Conservation (phyloP, 805 yeast species). For the Hanseniaspora occidentalis region DNA sequence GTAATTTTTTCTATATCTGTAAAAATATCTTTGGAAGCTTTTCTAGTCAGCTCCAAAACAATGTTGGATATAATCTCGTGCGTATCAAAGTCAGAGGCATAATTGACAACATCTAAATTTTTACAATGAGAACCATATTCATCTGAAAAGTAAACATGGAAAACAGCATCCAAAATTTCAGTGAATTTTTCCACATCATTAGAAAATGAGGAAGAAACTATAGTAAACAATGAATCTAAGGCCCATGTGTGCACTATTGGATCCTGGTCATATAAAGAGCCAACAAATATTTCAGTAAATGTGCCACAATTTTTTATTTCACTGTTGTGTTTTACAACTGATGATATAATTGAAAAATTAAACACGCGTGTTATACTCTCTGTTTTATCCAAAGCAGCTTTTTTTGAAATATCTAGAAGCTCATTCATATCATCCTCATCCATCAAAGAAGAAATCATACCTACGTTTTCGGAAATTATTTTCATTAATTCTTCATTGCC, state of each 20-base stretch:
- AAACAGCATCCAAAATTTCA: conserved; percentile 24
- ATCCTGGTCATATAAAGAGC: conserved; percentile 74
- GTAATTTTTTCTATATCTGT: conserved; percentile 18
- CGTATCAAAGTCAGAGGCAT: conserved; percentile 36
- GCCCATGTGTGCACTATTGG: conserved; percentile 73
- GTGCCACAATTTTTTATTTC: conserved; percentile 24
- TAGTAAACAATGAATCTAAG: conserved; percentile 40
- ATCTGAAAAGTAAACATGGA: conserved; percentile 28
- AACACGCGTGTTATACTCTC: conserved; percentile 57
- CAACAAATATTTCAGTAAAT: too few relatives aligned
- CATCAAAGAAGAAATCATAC: conserved; percentile 33
- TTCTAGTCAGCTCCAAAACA: conserved; percentile 33
- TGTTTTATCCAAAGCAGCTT: conserved; percentile 49
- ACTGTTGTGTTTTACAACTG: conserved; percentile 31
- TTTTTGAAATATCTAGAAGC: conserved; percentile 43
- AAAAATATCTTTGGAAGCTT: conserved; percentile 44
- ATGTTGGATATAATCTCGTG: conserved; percentile 31
- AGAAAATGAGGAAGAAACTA: conserved; percentile 43
- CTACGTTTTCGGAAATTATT: conserved; percentile 45
- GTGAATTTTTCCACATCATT: conserved; percentile 33
- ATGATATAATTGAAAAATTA: conserved; percentile 36
- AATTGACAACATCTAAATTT: conserved; percentile 35
- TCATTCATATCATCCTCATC: conserved; percentile 11
- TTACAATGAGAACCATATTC: conserved; percentile 35
- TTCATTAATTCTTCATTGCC: conserved; percentile 30